Conservation (phyloP, 345 rosid species). For the Camelina hispida region DNA sequence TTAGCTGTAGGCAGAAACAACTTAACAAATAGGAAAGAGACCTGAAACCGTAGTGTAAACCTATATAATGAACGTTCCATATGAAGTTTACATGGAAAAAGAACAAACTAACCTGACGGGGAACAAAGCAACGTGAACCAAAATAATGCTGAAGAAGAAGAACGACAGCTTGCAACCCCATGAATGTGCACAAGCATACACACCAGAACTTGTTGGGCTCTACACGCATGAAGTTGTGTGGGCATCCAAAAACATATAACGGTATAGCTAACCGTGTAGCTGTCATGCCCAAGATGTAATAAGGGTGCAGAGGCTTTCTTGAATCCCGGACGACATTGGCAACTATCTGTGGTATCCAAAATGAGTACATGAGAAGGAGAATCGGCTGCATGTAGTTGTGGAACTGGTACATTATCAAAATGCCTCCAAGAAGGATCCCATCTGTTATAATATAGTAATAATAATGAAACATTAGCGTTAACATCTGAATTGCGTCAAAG, state of each 20-base stretch:
- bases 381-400: conserved; percentile 77
- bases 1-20: conserved; percentile 11
- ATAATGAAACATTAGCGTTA: conserved; percentile 28
- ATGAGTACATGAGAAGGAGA: conserved; percentile 87
- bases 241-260: conserved; percentile 91
- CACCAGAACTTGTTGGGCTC: conserved; percentile 89
- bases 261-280: conserved; percentile 88
- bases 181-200: conserved; percentile 64
- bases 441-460: conserved; percentile 53
- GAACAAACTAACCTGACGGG: conserved; percentile 73
- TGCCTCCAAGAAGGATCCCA: conserved; percentile 98
- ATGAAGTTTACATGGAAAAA: conserved; percentile 1
- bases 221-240: conserved; percentile 94
- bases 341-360: conserved; percentile 95
- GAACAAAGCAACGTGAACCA: conserved; percentile 97
- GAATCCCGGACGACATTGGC: conserved; percentile 86
- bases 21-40: conserved; percentile 1
- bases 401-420: conserved; percentile 90
- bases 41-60: conserved; percentile 1
- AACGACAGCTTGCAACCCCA: conserved; percentile 79
- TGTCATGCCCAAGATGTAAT: conserved; percentile 89
- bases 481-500: conserved; percentile 3
- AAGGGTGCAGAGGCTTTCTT: conserved; percentile 94
- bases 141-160: conserved; percentile 95
- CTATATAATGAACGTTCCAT: background rate